Conservation (phyloP, 2,329 filamentous ascomycete species). For the Colletotrichum sp. region DNA sequence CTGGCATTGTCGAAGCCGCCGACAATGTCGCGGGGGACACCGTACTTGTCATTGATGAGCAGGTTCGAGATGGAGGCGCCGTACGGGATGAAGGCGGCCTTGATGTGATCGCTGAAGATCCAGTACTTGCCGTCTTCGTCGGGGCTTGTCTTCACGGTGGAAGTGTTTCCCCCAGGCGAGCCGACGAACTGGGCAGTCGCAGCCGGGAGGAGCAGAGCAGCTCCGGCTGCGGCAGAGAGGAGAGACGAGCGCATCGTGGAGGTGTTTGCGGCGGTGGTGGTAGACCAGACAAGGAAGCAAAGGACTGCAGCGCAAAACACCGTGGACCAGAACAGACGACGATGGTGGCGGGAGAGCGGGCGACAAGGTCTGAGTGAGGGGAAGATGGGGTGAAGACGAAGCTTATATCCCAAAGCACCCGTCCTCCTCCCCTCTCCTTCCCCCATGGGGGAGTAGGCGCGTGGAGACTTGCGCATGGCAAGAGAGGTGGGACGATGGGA, state of each 20-base stretch:
- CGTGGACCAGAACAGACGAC: slow-evolving; percentile 3
- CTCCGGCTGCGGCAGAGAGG: slow-evolving; percentile 10
- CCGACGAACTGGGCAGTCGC: slow-evolving; percentile 28
- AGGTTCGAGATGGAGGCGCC: slow-evolving; percentile 76
- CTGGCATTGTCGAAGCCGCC: slow-evolving; percentile 77
- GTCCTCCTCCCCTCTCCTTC: not conserved
- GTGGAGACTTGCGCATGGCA: slow-evolving; percentile 5
- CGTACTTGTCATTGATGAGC: slow-evolving; percentile 71
- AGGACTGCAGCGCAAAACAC: slow-evolving; percentile 4
- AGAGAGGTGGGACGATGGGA: slow-evolving; percentile 11
- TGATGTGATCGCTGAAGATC: slow-evolving; percentile 69
- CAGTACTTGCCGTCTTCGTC: slow-evolving; percentile 73
- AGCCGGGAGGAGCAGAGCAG: slow-evolving; percentile 30
- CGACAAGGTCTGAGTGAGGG: not conserved
- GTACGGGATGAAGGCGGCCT: slow-evolving; percentile 74
- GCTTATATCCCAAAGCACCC: slow-evolving; percentile 14
- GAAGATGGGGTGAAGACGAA: slow-evolving; percentile 13
- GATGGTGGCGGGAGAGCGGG: not conserved
- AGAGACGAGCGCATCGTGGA: slow-evolving; percentile 16
- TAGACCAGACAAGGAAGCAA: slow-evolving; percentile 10
- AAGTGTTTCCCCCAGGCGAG: slow-evolving; percentile 20
- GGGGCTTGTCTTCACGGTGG: slow-evolving; percentile 36
- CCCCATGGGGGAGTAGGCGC: slow-evolving; percentile 2
- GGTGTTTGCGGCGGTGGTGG: not conserved
- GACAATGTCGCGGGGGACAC: slow-evolving; percentile 72